Conservation (phyloP, 805 yeast species). For the Pichia sporocuriosa region DNA sequence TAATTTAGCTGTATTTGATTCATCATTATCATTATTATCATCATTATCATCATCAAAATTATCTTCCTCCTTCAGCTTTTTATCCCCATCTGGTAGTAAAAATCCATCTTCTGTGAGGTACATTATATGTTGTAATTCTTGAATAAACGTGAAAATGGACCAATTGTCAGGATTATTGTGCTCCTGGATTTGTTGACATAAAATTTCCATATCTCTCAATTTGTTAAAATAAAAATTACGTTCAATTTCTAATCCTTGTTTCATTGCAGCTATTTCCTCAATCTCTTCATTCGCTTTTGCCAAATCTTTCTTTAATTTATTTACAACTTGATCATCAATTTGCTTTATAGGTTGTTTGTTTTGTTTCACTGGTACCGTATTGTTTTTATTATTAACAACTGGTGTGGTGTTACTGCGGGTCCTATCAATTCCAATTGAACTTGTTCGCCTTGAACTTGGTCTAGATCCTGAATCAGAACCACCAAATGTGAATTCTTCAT, state of each 20-base stretch:
- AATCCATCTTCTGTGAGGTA: slow-evolving; percentile 84
- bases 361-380: background rate
- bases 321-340: slow-evolving; percentile 1
- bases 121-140: slow-evolving; percentile 66
- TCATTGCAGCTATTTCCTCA: slow-evolving; percentile 49
- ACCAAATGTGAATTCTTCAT: slow-evolving; percentile 8
- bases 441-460: slow-evolving; percentile 7
- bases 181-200: slow-evolving; percentile 52
- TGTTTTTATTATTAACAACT: background rate
- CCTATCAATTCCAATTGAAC: slow-evolving; percentile 1
- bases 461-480: slow-evolving; percentile 1
- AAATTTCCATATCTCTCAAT: slow-evolving; percentile 78
- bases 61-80: background rate
- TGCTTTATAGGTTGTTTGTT: background rate
- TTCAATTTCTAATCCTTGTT: slow-evolving; percentile 69
- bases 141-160: slow-evolving; percentile 35
- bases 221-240: slow-evolving; percentile 88
- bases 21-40: background rate
- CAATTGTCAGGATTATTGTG: slow-evolving; percentile 23
- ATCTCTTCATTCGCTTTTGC: slow-evolving; percentile 47
- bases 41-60: background rate
- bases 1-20: background rate
- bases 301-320: slow-evolving; percentile 36
- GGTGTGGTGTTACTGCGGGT: background rate
- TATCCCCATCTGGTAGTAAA: slow-evolving; percentile 42